phyloP scores from a whole-genome alignment of 192 early-diverging fungal genomes.

The Coemansia sp. region DNA sequence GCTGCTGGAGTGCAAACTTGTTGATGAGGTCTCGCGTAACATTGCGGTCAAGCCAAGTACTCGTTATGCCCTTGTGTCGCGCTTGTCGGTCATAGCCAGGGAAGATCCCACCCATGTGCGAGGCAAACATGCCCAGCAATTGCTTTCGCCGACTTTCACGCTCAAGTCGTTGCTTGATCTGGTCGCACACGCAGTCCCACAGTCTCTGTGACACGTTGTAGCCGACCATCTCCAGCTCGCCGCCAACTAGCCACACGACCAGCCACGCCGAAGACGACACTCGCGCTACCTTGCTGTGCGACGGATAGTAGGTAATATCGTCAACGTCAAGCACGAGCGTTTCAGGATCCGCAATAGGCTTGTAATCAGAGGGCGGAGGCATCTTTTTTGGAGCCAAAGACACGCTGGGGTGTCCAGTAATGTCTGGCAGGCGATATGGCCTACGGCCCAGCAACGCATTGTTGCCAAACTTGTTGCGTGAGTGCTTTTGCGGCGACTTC shows the following conservation, averaged over 20 bases:
- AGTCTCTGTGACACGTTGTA: conserved; percentile 49
- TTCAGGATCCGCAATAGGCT: conserved; percentile 49
- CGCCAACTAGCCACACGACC: conserved; percentile 50
- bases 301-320: conserved; percentile 37
- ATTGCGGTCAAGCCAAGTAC: conserved; percentile 51
- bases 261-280: conserved; percentile 41
- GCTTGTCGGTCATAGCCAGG: conserved; percentile 49
- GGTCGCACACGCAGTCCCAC: conserved; percentile 45
- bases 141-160: conserved; percentile 54
- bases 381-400: conserved; percentile 15
- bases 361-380: conserved; percentile 46
- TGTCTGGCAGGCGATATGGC: conserved; percentile 8
- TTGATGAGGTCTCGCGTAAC: conserved; percentile 52
- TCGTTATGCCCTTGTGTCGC: conserved; percentile 39
- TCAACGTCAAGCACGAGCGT: conserved; percentile 23
- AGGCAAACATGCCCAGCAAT: conserved; percentile 49
- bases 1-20: conserved; percentile 49
- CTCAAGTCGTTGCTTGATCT: conserved; percentile 51
- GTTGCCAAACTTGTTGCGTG: conserved; percentile 4
- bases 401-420: conserved; percentile 11
- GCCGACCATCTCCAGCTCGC: conserved; percentile 55
- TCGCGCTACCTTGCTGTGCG: conserved; percentile 4
- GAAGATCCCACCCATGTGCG: conserved; percentile 52
- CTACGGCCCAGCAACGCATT: conserved; percentile 1
- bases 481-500: conserved; percentile 8